Evolutionary conservation across 345 rosid genomes (phyloP).

Genomic region (Populus deltoides): DNA sequence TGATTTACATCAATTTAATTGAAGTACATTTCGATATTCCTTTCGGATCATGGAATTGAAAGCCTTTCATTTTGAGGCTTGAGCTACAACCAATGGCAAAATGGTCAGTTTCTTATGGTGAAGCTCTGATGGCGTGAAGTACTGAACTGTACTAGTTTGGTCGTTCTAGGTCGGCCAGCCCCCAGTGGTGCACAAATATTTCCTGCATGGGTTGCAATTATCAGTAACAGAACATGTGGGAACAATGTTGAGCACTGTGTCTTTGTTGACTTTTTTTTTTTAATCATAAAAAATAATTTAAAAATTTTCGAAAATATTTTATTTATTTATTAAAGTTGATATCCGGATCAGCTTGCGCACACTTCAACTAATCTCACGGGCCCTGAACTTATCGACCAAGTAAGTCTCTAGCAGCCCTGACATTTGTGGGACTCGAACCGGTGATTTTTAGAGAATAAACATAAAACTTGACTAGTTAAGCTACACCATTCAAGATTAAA

Average conservation of each 20-base stretch:
- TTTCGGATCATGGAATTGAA: not conserved
- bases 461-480: too few species aligned
- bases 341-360: rapidly evolving
- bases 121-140: not conserved
- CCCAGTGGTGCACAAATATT: not conserved
- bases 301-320: too few species aligned
- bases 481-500: too few species aligned
- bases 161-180: not conserved
- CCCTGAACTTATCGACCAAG: rapidly evolving
- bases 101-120: not conserved
- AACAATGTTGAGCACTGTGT: not conserved
- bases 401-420: rapidly evolving
- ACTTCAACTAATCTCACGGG: too few species aligned
- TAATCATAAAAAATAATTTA: too few species aligned
- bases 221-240: not conserved
- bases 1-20: not conserved
- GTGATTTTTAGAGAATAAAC: rapidly evolving
- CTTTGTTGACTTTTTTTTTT: not conserved
- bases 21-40: not conserved
- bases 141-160: not conserved
- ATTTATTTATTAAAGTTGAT: too few species aligned
- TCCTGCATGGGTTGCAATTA: too few species aligned
- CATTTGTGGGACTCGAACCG: rapidly evolving
- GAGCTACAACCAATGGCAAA: not conserved
- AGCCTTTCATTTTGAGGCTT: not conserved